A percentile compares a stretch with the other conserved stretches of the same genome.
Evolutionary conservation across 495 filamentous ascomycete genomes (phyloP).

Genomic region (Talaromyces liani): DNA sequence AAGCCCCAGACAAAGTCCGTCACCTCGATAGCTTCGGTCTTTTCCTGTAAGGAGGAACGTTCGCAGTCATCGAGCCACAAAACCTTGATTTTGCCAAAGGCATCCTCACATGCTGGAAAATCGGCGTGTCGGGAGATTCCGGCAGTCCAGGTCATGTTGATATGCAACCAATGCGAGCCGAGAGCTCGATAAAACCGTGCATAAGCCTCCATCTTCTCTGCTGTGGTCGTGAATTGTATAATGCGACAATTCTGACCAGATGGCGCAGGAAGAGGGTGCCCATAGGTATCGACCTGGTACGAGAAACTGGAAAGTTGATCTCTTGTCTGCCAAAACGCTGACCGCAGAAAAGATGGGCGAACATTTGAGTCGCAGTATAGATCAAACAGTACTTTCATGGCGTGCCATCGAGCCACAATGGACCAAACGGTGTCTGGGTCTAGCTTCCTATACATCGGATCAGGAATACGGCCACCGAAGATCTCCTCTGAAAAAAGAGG

Average conservation of each 20-base stretch:
- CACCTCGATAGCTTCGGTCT: conserved; percentile 1
- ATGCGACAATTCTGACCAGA: background rate
- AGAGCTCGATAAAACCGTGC: background rate
- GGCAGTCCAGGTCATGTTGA: background rate
- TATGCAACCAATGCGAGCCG: background rate
- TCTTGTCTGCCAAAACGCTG: background rate
- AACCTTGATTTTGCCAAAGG: background rate
- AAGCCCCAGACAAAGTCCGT: conserved; percentile 1
- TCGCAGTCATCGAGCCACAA: background rate
- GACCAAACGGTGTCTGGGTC: conserved; percentile 1
- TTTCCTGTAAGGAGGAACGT: background rate
- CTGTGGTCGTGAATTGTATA: background rate
- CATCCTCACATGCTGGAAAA: background rate
- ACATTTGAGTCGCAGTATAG: conserved; percentile 8
- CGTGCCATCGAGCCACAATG: conserved; percentile 10
- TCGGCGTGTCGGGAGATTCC: background rate
- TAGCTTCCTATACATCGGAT: background rate
- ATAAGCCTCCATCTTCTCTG: background rate
- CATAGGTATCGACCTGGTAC: background rate
- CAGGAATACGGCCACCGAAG: background rate
- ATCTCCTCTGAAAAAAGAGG: background rate
- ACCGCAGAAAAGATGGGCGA: background rate
- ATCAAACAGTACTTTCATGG: conserved; percentile 10
- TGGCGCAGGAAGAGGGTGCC: background rate
- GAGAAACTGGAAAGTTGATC: background rate